Percentiles rank a stretch among this genome's conserved stretches.
Conservation (phyloP, 1,284 basidiomycete genomes). For the Leccinum fallax region DNA sequence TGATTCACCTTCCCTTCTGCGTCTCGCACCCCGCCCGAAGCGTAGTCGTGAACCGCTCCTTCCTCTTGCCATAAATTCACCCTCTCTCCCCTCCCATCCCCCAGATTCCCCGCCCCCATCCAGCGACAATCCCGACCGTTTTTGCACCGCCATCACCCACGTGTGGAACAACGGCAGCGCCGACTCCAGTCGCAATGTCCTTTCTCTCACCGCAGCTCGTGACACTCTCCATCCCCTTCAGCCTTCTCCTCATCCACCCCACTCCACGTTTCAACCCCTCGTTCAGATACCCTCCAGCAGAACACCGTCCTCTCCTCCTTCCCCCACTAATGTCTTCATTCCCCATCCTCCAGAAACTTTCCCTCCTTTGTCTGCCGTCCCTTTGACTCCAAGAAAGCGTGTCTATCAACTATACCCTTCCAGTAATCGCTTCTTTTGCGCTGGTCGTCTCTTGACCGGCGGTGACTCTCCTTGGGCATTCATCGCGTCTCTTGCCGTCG, state of each 20-base stretch:
- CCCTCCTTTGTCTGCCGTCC: slow-evolving; percentile 51
- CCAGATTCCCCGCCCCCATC: slow-evolving; percentile 20
- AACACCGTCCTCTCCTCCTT: slow-evolving; percentile 32
- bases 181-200: slow-evolving; percentile 44
- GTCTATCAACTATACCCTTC: slow-evolving; percentile 69
- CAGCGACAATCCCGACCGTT: slow-evolving; percentile 36
- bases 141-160: slow-evolving; percentile 58
- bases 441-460: slow-evolving; percentile 77
- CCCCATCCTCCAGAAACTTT: slow-evolving; percentile 26
- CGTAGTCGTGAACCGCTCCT: slow-evolving; percentile 69
- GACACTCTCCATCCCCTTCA: slow-evolving; percentile 8
- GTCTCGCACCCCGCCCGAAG: slow-evolving; percentile 45
- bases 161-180: slow-evolving; percentile 59
- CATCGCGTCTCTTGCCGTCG: slow-evolving; percentile 59
- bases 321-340: slow-evolving; percentile 33
- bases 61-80: slow-evolving; percentile 41
- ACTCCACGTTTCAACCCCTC: slow-evolving; percentile 26
- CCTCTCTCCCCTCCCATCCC: slow-evolving; percentile 11
- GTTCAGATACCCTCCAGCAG: slow-evolving; percentile 28
- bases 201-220: slow-evolving; percentile 8
- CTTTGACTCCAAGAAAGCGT: slow-evolving; percentile 47
- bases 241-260: slow-evolving; percentile 13
- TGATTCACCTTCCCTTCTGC: slow-evolving; percentile 37
- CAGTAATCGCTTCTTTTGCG: slow-evolving; percentile 73
- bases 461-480: slow-evolving; percentile 85